Evolutionary conservation across 2,329 filamentous ascomycete species (phyloP).

Genomic region (Aspergillus luchuensis): DNA sequence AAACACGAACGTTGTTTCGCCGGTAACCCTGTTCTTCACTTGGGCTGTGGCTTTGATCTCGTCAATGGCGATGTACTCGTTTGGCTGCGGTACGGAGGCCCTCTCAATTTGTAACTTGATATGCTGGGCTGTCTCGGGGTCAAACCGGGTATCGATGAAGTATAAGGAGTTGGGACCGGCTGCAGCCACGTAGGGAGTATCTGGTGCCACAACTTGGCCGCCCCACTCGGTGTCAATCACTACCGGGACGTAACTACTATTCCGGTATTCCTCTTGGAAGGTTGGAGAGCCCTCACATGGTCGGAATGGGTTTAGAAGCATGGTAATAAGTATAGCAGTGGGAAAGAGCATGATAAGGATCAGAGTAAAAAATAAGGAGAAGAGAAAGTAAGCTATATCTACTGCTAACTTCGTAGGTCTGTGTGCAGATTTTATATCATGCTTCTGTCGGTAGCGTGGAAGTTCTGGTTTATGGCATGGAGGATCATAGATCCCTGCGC

Average conservation of each 20-base stretch:
- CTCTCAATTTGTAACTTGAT: background rate
- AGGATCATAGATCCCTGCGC: background rate
- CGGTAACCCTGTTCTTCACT: background rate
- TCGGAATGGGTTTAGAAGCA: background rate
- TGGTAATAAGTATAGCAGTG: background rate
- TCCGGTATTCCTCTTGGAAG: constrained; percentile 1
- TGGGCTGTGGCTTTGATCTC: background rate
- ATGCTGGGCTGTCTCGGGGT: background rate
- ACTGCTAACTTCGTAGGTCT: background rate
- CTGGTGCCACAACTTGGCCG: background rate
- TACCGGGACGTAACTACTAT: background rate
- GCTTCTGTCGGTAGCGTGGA: no score
- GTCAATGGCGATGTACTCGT: constrained; percentile 1
- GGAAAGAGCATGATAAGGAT: background rate
- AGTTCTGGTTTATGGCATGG: background rate
- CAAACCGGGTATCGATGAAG: constrained; percentile 1
- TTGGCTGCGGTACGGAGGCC: background rate
- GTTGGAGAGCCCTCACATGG: background rate
- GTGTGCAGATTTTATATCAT: background rate
- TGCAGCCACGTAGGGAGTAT: background rate
- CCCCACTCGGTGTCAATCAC: background rate
- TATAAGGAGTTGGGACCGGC: background rate
- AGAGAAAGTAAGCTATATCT: background rate
- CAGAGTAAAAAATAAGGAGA: no score
- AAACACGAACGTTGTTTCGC: background rate